A percentile compares a stretch with the other conserved stretches of the same genome.
Conservation (phyloP, 345 rosid genomes). For the Aurinia saxatilis region DNA sequence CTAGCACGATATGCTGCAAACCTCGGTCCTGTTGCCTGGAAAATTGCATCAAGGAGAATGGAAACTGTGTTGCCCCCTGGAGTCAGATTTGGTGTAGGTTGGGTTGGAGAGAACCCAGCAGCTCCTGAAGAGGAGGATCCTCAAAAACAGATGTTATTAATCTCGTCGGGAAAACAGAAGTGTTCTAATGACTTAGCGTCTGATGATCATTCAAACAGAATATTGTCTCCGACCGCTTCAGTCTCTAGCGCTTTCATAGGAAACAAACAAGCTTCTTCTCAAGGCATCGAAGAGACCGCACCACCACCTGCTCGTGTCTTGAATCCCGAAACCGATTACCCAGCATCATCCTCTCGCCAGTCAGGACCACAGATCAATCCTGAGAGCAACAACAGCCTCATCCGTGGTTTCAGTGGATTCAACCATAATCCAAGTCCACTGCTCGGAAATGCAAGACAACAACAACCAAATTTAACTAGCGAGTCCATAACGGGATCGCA, state of each 20-base stretch:
- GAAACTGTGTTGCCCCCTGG: conserved; percentile 53
- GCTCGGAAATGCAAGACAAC: conserved; percentile 26
- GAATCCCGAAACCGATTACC: conserved; percentile 34
- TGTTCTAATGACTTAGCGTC: conserved; percentile 22
- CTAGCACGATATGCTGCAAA: conserved; percentile 76
- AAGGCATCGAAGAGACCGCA: conserved; percentile 35
- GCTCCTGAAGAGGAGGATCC: conserved; percentile 29
- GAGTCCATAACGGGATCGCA: conserved; percentile 6
- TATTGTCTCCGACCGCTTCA: conserved; percentile 34
- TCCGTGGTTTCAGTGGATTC: conserved; percentile 20
- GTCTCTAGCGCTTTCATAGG: conserved; percentile 31
- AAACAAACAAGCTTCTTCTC: conserved; percentile 32
- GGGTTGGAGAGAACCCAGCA: conserved; percentile 65
- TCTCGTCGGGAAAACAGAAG: conserved; percentile 25
- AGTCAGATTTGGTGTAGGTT: conserved; percentile 59
- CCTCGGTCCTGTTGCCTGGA: conserved; percentile 83
- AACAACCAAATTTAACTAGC: conserved; percentile 8
- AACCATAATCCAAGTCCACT: conserved; percentile 17
- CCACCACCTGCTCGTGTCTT: conserved; percentile 24
- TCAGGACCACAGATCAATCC: conserved; percentile 20
- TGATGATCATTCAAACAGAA: conserved; percentile 39
- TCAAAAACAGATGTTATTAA: conserved; percentile 15
- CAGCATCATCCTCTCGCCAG: conserved; percentile 30
- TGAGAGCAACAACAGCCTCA: conserved; percentile 16
- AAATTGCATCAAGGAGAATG: conserved; percentile 66